Percentiles rank a stretch among this genome's conserved stretches.
phyloP scores from a whole-genome alignment of 495 filamentous ascomycete genomes.

The Lasiosphaeria hispida region DNA sequence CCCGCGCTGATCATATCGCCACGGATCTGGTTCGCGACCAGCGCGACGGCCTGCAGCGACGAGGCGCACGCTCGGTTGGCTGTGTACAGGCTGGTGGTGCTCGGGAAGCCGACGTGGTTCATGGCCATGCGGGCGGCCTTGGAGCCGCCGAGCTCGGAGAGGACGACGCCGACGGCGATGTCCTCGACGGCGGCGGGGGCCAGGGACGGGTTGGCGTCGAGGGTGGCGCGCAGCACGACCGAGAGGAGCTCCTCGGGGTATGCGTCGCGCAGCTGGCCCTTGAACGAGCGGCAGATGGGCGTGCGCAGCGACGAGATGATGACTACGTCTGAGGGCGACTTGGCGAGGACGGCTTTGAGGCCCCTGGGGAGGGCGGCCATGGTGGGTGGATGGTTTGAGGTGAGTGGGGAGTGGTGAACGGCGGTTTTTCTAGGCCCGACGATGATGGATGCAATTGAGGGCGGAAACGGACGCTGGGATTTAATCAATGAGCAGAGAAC shows the following conservation, averaged over 20 bases:
- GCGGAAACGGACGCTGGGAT: not conserved
- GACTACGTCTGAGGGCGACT: conserved; percentile 77
- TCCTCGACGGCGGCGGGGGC: conserved; percentile 72
- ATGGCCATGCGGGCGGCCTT: conserved; percentile 92
- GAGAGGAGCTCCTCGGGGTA: conserved; percentile 88
- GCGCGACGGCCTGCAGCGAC: conserved; percentile 70
- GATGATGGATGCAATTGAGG: not conserved
- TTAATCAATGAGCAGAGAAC: not conserved
- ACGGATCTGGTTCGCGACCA: conserved; percentile 67
- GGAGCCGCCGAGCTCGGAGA: conserved; percentile 84
- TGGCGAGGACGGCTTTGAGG: conserved; percentile 73
- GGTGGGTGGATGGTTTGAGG: not conserved
- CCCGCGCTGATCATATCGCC: conserved; percentile 72
- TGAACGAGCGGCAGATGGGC: conserved; percentile 75
- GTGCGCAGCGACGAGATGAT: conserved; percentile 87
- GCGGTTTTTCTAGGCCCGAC: not conserved
- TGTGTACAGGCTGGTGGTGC: conserved; percentile 70
- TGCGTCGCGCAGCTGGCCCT: conserved; percentile 81
- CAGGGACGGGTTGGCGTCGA: conserved; percentile 72
- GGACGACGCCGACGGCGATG: conserved; percentile 80
- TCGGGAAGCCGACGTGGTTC: conserved; percentile 76
- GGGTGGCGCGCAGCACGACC: conserved; percentile 76
- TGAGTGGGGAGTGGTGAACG: not conserved
- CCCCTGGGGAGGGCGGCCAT: conserved; percentile 48
- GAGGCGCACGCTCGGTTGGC: conserved; percentile 85